Evolutionary conservation across 768 basidiomycete genomes (phyloP).

Genomic region (Rhizopogon vulgaris): DNA sequence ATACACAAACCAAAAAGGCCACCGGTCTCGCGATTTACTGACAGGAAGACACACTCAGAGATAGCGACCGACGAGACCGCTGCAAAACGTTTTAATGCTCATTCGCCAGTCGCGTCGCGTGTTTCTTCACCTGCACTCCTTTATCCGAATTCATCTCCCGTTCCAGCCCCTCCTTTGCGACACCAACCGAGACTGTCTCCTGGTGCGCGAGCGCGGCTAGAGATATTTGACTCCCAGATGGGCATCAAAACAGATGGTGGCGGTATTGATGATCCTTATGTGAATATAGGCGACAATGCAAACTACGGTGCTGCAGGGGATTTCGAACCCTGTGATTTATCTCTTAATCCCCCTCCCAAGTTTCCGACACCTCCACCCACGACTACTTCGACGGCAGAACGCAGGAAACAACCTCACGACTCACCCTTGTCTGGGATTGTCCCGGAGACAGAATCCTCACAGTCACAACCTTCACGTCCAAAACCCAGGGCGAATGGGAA

Average conservation of each 20-base stretch:
- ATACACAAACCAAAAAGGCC: not conserved
- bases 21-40: not conserved
- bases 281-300: not conserved
- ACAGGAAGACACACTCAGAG: not conserved
- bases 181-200: conserved; percentile 19
- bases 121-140: not conserved
- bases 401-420: not conserved
- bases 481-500: not conserved
- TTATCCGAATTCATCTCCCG: not conserved
- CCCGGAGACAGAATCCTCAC: conserved; percentile 28
- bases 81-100: not conserved
- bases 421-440: conserved; percentile 14
- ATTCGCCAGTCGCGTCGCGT: not conserved
- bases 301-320: conserved; percentile 1
- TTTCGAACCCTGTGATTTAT: not conserved
- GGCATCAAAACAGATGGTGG: not conserved
- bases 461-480: conserved; percentile 8
- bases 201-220: conserved; percentile 18
- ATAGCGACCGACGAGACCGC: not conserved
- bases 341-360: conserved; percentile 4
- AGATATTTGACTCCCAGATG: conserved; percentile 24
- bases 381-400: not conserved
- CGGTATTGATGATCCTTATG: not conserved
- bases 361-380: not conserved
- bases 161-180: not conserved